Base-by-base conservation (phyloP, 2,329 filamentous ascomycete genomes). In the Fusarium dimerum region DNA sequence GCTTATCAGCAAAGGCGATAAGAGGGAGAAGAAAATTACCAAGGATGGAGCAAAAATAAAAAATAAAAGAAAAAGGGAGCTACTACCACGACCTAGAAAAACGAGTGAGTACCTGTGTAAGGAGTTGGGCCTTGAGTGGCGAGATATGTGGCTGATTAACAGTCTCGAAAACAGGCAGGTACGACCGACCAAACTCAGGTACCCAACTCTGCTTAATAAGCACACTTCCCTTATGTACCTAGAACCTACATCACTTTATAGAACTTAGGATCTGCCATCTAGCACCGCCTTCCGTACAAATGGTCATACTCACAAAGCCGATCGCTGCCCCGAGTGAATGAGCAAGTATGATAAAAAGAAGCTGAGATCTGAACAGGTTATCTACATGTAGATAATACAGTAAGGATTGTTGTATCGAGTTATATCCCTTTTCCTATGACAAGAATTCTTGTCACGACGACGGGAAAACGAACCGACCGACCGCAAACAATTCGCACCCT, bases 261-360 rank as follows among this genome's bases (percentile, higher is more conserved):
- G 32, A 50, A 17, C 43, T 51, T 45, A 51, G 48, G 42, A 4
- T 47, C 47, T 65, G 63, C 63, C 61, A n/a, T 0, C 2, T 9
- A 49, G 26, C 45, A 66, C 63, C 63, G 63, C 63, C 56, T 66
- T 56, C 63, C 43, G 3, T 54, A 61, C 44, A 50, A 51, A 52
- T 46, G 48, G 18, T 41, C 26, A 32, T 34, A 20, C 30, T 48
- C 51, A 26, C 48, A 15, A 26, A n/a, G 38, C 38, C 38, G n/a
- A n/a, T n/a, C n/a, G n/a, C n/a, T n/a, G n/a, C n/a, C 54, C 45
- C 50, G 47, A 50, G 42, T 46, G 42, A 45, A 51, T 54, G 50
- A 56, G 47, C 51, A 45, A 59, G 44, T 52, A 65, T 65, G 63
- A 66, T 63, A 66, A 63, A 52, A 58, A 63, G 20, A 57, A 57